phyloP scores from a whole-genome alignment of 2,329 filamentous ascomycete genomes.

The Colletotrichum somersetense region DNA sequence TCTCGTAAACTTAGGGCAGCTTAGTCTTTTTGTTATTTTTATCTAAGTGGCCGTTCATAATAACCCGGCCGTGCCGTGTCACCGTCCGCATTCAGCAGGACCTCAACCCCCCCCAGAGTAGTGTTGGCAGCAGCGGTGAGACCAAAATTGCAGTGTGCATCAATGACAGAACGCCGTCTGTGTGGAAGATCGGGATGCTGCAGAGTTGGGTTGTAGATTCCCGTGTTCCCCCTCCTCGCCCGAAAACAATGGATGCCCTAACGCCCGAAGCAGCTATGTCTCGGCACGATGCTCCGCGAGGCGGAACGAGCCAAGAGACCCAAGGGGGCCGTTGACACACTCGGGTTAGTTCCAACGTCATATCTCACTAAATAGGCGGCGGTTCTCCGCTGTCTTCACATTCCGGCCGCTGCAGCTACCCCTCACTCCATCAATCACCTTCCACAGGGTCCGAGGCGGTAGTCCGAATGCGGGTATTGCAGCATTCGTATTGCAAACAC shows the following conservation, averaged over 20 bases:
- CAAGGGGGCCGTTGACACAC: conserved; percentile 14
- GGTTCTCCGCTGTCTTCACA: not conserved
- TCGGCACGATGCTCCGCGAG: not conserved
- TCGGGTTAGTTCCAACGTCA: conserved; percentile 29
- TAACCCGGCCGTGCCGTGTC: not conserved
- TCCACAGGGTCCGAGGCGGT: not conserved
- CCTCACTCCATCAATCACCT: not conserved
- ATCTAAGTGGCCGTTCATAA: not conserved
- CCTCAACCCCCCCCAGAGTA: not conserved
- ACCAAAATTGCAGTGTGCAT: conserved; percentile 13
- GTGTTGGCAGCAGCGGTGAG: conserved; percentile 23
- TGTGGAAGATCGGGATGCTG: conserved; percentile 13
- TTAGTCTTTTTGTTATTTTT: too few species aligned
- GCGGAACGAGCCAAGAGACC: conserved; percentile 19
- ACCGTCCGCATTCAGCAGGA: conserved; percentile 12
- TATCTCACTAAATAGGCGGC: conserved; percentile 6
- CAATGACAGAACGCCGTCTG: not conserved
- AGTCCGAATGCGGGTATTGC: conserved; percentile 23
- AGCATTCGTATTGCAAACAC: conserved; percentile 15
- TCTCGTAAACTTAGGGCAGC: not conserved
- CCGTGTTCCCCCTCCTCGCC: not conserved
- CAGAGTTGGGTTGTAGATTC: not conserved
- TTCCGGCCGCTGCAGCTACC: not conserved
- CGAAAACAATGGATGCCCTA: not conserved
- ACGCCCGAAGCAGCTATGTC: not conserved